phyloP scores from a whole-genome alignment of 768 basidiomycete species.

The Nevesoporus exiguus region DNA sequence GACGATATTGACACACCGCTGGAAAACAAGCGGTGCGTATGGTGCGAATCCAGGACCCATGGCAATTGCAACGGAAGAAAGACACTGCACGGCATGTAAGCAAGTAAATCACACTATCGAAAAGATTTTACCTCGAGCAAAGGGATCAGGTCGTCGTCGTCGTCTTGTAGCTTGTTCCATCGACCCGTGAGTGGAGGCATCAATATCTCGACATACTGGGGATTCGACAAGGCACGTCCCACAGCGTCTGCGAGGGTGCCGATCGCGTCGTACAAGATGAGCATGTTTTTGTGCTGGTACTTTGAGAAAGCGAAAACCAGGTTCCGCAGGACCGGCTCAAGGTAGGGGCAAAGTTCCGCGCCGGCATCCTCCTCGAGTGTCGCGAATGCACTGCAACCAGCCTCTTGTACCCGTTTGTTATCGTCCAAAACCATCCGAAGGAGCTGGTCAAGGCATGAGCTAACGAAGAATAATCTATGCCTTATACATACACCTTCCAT shows the following conservation, averaged over 20 bases:
- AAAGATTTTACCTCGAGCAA: constrained; percentile 75
- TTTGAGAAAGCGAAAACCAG: constrained; percentile 95
- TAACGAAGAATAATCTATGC: constrained; percentile 16
- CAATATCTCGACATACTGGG: constrained; percentile 86
- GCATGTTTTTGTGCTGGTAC: constrained; percentile 99
- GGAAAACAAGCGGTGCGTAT: constrained; percentile 88
- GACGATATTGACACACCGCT: constrained; percentile 85
- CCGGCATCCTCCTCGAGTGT: constrained; percentile 98
- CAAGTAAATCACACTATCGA: not conserved
- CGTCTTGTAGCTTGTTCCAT: constrained; percentile 88
- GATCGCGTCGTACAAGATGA: constrained; percentile 98
- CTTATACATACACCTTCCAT: constrained; percentile 84
- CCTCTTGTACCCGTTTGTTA: constrained; percentile 99
- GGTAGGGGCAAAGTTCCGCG: constrained; percentile 81
- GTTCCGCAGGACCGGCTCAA: constrained; percentile 92
- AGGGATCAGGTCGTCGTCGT: constrained; percentile 91
- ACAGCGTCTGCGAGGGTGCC: constrained; percentile 98
- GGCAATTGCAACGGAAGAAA: constrained; percentile 96
- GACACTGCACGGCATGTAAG: constrained; percentile 56
- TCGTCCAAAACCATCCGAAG: constrained; percentile 96
- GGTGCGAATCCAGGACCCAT: constrained; percentile 86
- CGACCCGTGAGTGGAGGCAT: constrained; percentile 92
- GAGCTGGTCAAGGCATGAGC: constrained; percentile 50
- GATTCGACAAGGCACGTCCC: constrained; percentile 80
- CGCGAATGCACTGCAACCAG: constrained; percentile 97